Evolutionary conservation across 768 basidiomycete species (phyloP), one percentile per base, ranked within the genome.

Genomic region (Panaeolus papilionaceus): DNA sequence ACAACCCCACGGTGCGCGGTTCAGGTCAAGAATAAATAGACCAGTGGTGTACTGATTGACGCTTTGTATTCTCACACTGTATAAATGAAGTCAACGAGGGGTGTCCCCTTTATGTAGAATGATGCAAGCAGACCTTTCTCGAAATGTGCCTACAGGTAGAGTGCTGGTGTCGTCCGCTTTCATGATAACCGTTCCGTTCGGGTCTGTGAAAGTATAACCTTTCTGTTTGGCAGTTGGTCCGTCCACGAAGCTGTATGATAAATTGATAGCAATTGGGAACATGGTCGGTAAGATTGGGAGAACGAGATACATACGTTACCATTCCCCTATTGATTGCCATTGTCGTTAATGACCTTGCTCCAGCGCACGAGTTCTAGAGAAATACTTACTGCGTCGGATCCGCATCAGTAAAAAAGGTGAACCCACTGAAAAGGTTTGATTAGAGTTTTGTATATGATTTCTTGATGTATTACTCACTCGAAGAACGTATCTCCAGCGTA

Each of bases 1-100:
- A 79, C 95, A 97, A 64, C 95, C 95, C 88, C 91, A 94, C 0
- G 95, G 95, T 58, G 94, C 94, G 76, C 86, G 88, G 66, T 90
- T 88, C 38, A 94, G 83, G 75, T 97, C 95, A 28, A 96, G 82
- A 67, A 97, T 85, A 74, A 96, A 94, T 23, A 97, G 81, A 38
- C 95, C 95, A 10, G 90, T 88, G 67, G 88, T 91, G 74, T 92
- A 93, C 58, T 80, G 74, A 7, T 83, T 81, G 44, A 84, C 74
- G 70, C 89, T 91, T 58, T 87, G 88, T 76, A 97, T 89, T 54
- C 95, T 90, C 67, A 97, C 90, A 71, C 95, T 92, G 66, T 2
- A 38, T 66, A 3, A 6, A 49, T 54, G n/a, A 64, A 62, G 6
- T 67, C 45, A 28, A 49, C n/a, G 7, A n/a, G 18, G 11, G 26